phyloP scores from a whole-genome alignment of 345 rosid genomes.

The Cardamine chenopodiifolia region DNA sequence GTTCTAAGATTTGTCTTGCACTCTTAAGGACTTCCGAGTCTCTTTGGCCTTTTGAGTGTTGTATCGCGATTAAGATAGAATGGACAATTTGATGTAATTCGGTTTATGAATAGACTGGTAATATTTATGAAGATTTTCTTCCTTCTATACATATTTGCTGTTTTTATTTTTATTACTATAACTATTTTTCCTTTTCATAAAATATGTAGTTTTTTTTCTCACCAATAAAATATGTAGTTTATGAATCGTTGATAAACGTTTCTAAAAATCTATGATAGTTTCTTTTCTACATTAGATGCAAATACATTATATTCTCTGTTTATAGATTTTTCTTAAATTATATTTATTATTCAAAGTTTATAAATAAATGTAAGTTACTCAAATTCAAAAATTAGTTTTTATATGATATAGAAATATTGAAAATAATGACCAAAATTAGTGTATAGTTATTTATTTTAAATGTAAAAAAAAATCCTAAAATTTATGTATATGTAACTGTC shows the following conservation, averaged over 20 bases:
- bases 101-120: background rate
- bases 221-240: too few species aligned
- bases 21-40: background rate
- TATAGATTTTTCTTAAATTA: background rate
- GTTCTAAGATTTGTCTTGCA: constrained; percentile 1
- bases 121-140: constrained; percentile 2
- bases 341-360: background rate
- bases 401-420: background rate
- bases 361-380: background rate
- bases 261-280: background rate
- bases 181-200: background rate
- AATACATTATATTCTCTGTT: too few species aligned
- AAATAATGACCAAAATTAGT: background rate
- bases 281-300: background rate
- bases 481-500: background rate
- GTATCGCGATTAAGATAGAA: background rate
- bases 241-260: background rate
- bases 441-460: background rate
- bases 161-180: background rate
- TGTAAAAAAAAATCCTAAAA: background rate
- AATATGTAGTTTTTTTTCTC: too few species aligned
- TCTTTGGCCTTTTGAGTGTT: background rate
- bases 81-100: background rate
- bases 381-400: background rate
- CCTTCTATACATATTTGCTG: background rate